Conservation (phyloP, 768 basidiomycete species). For the Boletus subcaerulescens region DNA sequence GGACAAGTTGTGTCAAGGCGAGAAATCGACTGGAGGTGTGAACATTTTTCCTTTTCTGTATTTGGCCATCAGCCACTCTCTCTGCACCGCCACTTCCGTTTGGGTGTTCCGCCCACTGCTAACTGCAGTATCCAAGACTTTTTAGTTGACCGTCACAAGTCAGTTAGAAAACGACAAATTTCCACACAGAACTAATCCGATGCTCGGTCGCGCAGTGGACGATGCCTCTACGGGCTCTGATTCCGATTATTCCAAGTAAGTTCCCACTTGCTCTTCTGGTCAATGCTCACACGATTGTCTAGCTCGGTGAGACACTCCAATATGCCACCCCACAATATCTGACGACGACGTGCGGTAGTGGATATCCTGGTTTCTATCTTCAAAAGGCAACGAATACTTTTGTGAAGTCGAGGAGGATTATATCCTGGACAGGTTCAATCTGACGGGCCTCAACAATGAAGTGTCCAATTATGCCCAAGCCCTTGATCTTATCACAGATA, state of each 20-base stretch:
- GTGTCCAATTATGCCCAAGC: slow-evolving; percentile 94
- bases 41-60: slow-evolving; percentile 14
- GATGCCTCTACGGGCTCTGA: slow-evolving; percentile 90
- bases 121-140: slow-evolving; percentile 2
- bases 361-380: slow-evolving; percentile 97
- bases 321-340: slow-evolving; percentile 14
- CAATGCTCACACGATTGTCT: slow-evolving; percentile 15
- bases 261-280: slow-evolving; percentile 3
- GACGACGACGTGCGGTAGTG: slow-evolving; percentile 49
- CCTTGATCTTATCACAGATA: slow-evolving; percentile 93
- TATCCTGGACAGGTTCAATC: slow-evolving; percentile 96
- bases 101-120: neutral
- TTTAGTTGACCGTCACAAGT: slow-evolving; percentile 17
- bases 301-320: slow-evolving; percentile 28
- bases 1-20: neutral
- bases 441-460: slow-evolving; percentile 95
- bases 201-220: slow-evolving; percentile 60
- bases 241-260: slow-evolving; percentile 93
- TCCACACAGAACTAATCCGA: slow-evolving; percentile 24
- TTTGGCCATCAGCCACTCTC: neutral
- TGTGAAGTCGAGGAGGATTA: slow-evolving; percentile 99
- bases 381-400: slow-evolving; percentile 99
- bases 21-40: neutral
- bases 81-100: slow-evolving; percentile 20
- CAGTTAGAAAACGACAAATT: slow-evolving; percentile 17